Conservation (phyloP, 1,139 yeast species). For the Suhomyces bolitotheri region DNA sequence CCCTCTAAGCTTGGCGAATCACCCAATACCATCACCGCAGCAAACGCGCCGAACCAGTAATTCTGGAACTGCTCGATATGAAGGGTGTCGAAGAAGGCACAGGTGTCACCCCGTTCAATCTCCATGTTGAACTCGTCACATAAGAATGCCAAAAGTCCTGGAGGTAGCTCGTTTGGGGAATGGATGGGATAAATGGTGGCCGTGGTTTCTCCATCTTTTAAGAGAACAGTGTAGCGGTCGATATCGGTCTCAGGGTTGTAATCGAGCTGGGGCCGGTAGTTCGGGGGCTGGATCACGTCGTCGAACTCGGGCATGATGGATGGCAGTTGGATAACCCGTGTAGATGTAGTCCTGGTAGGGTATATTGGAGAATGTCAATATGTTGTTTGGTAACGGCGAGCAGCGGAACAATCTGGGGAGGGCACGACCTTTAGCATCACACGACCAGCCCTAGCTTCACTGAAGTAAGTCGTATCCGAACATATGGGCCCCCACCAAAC, state of each 20-base stretch:
- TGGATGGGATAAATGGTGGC: slow-evolving; percentile 90
- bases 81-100: slow-evolving; percentile 78
- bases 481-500: slow-evolving; percentile 67
- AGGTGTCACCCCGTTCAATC: slow-evolving; percentile 83
- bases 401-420: no score
- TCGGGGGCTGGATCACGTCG: slow-evolving; percentile 37
- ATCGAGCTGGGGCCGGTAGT: slow-evolving; percentile 37
- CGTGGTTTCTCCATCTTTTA: slow-evolving; percentile 86
- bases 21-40: slow-evolving; percentile 85
- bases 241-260: slow-evolving; percentile 34
- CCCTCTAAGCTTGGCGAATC: slow-evolving; percentile 61
- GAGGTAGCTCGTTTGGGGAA: slow-evolving; percentile 64
- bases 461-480: slow-evolving; percentile 55
- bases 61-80: slow-evolving; percentile 70
- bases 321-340: slow-evolving; percentile 13
- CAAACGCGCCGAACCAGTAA: slow-evolving; percentile 86
- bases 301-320: slow-evolving; percentile 38
- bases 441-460: neutral
- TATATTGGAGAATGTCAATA: slow-evolving; percentile 29
- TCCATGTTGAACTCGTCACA: slow-evolving; percentile 95
- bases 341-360: slow-evolving; percentile 19
- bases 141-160: slow-evolving; percentile 73
- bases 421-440: slow-evolving; percentile 1
- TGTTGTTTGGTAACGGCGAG: slow-evolving; percentile 1
- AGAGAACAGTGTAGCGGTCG: slow-evolving; percentile 60